Conservation (phyloP, 805 yeast species). For the Candida silvatica region DNA sequence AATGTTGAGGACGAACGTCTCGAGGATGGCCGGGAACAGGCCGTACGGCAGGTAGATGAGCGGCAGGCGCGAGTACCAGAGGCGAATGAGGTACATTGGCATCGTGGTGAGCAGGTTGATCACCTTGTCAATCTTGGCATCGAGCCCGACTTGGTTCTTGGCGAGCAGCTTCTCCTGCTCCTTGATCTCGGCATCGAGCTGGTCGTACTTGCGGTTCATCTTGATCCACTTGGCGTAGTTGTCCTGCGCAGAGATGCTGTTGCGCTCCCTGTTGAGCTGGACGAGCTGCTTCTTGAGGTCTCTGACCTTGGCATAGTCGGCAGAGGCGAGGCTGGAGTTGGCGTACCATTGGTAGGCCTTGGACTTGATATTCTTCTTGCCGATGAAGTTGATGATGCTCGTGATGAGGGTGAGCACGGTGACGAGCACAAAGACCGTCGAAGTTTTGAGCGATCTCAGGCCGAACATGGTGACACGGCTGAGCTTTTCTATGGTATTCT, state of each 20-base stretch:
- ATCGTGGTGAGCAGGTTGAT: conserved; percentile 33
- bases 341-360: conserved; percentile 9
- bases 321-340: conserved; percentile 9
- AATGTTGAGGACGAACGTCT: conserved; percentile 40
- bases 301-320: conserved; percentile 19
- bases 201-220: conserved; percentile 64
- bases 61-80: conserved; percentile 44
- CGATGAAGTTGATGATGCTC: conserved; percentile 28
- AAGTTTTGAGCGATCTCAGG: conserved; percentile 3
- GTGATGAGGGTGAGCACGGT: conserved; percentile 29
- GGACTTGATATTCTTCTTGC: conserved; percentile 20
- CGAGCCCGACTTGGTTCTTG: conserved; percentile 26
- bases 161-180: conserved; percentile 30
- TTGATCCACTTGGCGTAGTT: conserved; percentile 96
- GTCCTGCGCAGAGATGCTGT: conserved; percentile 75
- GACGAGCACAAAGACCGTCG: conserved; percentile 26
- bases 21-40: conserved; percentile 49
- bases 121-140: conserved; percentile 23
- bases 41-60: conserved; percentile 53
- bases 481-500: not conserved
- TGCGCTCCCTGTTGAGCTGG: conserved; percentile 42
- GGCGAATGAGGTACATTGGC: conserved; percentile 40
- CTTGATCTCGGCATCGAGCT: conserved; percentile 43
- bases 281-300: conserved; percentile 29
- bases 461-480: not conserved